Evolutionary conservation across 352 stramenopile species (phyloP).

Genomic region (Globisporangium iwayamae): DNA sequence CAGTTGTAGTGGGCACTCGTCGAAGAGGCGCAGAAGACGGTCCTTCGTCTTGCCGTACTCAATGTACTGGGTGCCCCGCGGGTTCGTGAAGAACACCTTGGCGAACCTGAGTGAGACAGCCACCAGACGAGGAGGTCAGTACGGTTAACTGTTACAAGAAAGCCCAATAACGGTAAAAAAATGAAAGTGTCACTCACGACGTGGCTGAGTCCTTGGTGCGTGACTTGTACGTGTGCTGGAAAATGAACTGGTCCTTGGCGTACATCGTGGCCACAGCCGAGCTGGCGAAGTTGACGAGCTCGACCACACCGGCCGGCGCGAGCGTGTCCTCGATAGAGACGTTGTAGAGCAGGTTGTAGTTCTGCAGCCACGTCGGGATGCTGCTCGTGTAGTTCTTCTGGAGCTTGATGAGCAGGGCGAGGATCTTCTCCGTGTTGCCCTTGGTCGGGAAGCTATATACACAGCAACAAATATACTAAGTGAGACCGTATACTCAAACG

Average conservation of each 20-base stretch:
- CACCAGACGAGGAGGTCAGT: background rate
- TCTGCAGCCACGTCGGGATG: conserved; percentile 47
- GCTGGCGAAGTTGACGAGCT: conserved; percentile 32
- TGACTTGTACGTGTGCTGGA: conserved; percentile 60
- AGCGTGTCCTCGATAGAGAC: conserved; percentile 36
- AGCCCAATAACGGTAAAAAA: background rate
- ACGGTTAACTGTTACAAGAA: too few relatives aligned
- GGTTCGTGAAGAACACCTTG: conserved; percentile 48
- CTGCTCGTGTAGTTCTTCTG: conserved; percentile 30
- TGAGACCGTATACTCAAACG: too few relatives aligned
- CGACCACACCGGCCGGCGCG: conserved; percentile 25
- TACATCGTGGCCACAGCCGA: conserved; percentile 20
- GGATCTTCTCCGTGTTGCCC: conserved; percentile 42
- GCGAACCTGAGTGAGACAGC: conserved; percentile 33
- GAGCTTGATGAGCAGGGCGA: conserved; percentile 37
- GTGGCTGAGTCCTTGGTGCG: conserved; percentile 55
- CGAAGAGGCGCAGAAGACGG: conserved; percentile 52
- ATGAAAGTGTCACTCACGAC: conserved; percentile 29
- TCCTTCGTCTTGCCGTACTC: conserved; percentile 40
- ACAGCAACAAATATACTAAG: too few relatives aligned
- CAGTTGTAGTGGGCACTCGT: conserved; percentile 49
- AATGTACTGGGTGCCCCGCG: conserved; percentile 37
- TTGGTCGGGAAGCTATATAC: conserved; percentile 44
- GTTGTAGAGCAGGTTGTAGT: conserved; percentile 66
- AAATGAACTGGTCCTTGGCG: conserved; percentile 28